phyloP scores from a whole-genome alignment of 257 asterid genomes.

The Solanum ossicruentum region DNA sequence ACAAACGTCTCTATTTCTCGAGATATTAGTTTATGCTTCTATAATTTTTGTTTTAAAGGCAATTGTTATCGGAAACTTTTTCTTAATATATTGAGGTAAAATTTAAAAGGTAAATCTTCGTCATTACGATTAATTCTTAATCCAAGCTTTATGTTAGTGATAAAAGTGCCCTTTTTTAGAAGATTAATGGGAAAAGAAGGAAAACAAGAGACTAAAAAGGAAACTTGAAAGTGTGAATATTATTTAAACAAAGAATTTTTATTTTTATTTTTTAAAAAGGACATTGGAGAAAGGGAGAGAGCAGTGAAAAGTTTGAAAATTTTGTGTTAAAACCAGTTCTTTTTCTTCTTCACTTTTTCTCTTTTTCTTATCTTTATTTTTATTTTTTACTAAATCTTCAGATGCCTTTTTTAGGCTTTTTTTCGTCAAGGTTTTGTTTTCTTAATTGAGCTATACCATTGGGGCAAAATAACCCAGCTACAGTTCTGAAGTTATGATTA shows the following conservation, averaged over 20 bases:
- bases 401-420: not conserved
- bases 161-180: not conserved
- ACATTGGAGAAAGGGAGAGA: not conserved
- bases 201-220: not conserved
- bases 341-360: not conserved
- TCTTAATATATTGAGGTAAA: not conserved
- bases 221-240: not conserved
- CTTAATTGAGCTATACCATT: not conserved
- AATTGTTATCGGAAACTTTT: not conserved
- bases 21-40: not conserved
- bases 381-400: not conserved
- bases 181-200: not conserved
- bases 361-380: not conserved
- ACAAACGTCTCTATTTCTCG: too few relatives aligned
- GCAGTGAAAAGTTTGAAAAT: not conserved
- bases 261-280: not conserved
- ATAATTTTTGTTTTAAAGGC: not conserved
- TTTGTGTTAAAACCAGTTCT: not conserved
- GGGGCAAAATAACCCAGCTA: not conserved
- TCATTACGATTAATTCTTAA: not conserved
- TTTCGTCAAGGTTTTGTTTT: not conserved
- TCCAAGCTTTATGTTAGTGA: not conserved
- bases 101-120: not conserved
- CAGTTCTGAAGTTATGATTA: not conserved
- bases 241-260: not conserved